Base-by-base conservation (phyloP, 345 rosid species). In the Arabidopsis suecica region DNA sequence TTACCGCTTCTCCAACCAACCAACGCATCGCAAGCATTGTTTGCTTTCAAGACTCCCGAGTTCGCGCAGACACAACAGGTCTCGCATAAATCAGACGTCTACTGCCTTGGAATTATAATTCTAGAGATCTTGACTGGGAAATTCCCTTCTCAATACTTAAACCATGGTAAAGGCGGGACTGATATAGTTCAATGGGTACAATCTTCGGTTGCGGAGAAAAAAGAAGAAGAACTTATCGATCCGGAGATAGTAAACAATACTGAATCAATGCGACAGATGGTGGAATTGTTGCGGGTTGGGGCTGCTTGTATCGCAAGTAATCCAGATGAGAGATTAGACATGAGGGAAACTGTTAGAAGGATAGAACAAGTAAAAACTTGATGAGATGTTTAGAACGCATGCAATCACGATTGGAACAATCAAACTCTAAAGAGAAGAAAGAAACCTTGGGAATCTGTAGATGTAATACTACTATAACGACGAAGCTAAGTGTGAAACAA, bases 61-160 rank as follows among this genome's bases (percentile, higher is more conserved):
- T 88, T 78, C 22, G 41, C 64, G 4, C 75, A 87, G 45, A 5
- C 18, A 59, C 86, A 83, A 49, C 77, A 65, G 59, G 72, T 90
- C 7, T 85, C 91, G 7, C 87, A 82, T 1, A 89, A 88, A 68
- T 83, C 95, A 16, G 97, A 94, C 14, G 90, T 94, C 3, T 94
- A 84, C 57, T 88, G 96, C 69, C 78, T 90, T 4, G 98, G 98
- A 11, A 80, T 91, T 8, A 42, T 94, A 65, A 72, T 91, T 42
- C 88, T 94, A 0, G 97, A 94, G 83, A 82, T 81, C 74, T 77
- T 91, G 16, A 91, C 98, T 0, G 96, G 98, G 32, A 88, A 88
- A 67, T 79, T 83, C 56, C 98, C 96, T 16, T 83, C 87, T 32
- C 96, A 90, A 56, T 90, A 88, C 71, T 73, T 83, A 55, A 88